Conservation (phyloP, 768 basidiomycete genomes). For the Neoboletus magnificus region DNA sequence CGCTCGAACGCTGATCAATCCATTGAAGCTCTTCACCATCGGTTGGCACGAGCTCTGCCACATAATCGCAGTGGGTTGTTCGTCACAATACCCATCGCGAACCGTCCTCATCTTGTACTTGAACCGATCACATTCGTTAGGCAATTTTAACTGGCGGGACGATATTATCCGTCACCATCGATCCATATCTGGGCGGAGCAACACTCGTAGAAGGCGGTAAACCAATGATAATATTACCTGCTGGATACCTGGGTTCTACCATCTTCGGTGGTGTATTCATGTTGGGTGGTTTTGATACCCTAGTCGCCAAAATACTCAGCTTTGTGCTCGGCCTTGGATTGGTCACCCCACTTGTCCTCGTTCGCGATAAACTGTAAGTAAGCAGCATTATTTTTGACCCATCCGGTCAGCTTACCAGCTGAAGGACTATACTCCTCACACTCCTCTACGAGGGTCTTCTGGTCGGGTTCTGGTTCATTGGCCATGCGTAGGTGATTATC, state of each 20-base stretch:
- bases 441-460: constrained; percentile 80
- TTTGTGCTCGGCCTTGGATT: constrained; percentile 87
- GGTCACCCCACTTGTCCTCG: constrained; percentile 79
- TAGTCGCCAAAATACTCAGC: constrained; percentile 90
- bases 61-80: constrained; percentile 60
- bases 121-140: constrained; percentile 34
- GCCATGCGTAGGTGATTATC: constrained; percentile 66
- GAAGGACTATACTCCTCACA: constrained; percentile 82
- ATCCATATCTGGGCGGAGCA: constrained; percentile 70
- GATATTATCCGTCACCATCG: constrained; percentile 77
- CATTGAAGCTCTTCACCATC: constrained; percentile 83
- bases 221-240: constrained; percentile 65
- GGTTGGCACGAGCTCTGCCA: constrained; percentile 90
- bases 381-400: not conserved
- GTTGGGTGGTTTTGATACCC: constrained; percentile 81
- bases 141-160: constrained; percentile 77
- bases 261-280: constrained; percentile 81
- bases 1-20: constrained; percentile 73
- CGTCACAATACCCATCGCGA: not conserved
- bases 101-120: constrained; percentile 4
- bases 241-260: constrained; percentile 83
- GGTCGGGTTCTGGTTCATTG: constrained; percentile 94
- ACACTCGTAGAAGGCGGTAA: constrained; percentile 71
- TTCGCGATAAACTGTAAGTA: constrained; percentile 85
- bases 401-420: constrained; percentile 10